Evolutionary conservation across 495 filamentous ascomycete species (phyloP).

Genomic region (Tuber borchii): DNA sequence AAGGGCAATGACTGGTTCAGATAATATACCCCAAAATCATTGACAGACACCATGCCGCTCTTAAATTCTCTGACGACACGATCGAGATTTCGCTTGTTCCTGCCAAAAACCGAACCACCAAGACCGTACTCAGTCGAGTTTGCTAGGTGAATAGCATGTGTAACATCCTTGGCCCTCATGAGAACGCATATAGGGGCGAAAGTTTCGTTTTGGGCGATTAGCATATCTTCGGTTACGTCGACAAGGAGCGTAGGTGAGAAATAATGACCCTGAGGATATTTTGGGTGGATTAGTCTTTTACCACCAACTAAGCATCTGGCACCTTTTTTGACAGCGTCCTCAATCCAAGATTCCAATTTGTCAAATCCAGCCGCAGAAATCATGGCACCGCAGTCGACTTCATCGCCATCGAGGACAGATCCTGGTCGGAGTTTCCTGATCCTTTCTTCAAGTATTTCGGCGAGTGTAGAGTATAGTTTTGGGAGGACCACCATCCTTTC

Average conservation of each 20-base stretch:
- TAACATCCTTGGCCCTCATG: conserved; percentile 60
- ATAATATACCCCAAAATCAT: conserved; percentile 90
- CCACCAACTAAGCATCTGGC: conserved; percentile 79
- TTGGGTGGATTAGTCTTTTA: conserved; percentile 60
- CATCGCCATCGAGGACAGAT: conserved; percentile 55
- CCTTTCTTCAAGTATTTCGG: conserved; percentile 61
- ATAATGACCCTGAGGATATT: conserved; percentile 72
- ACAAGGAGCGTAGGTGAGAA: conserved; percentile 84
- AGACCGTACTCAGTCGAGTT: conserved; percentile 74
- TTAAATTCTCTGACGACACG: conserved; percentile 61
- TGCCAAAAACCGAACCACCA: conserved; percentile 76
- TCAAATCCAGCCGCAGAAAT: conserved; percentile 69
- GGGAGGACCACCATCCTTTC: conserved; percentile 84
- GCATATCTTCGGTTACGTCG: conserved; percentile 70
- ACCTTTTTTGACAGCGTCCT: conserved; percentile 67
- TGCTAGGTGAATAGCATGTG: conserved; percentile 61
- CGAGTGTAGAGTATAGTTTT: conserved; percentile 62
- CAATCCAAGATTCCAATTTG: conserved; percentile 63
- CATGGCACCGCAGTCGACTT: conserved; percentile 79
- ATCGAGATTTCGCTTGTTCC: conserved; percentile 49
- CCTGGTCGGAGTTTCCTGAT: conserved; percentile 67
- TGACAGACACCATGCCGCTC: conserved; percentile 84
- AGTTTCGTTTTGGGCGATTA: conserved; percentile 82
- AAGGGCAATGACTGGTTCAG: conserved; percentile 81
- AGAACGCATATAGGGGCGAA: conserved; percentile 86